Evolutionary conservation across 805 yeast species (phyloP), one percentile per base, ranked within the genome.

Genomic region (Candida awuae): DNA sequence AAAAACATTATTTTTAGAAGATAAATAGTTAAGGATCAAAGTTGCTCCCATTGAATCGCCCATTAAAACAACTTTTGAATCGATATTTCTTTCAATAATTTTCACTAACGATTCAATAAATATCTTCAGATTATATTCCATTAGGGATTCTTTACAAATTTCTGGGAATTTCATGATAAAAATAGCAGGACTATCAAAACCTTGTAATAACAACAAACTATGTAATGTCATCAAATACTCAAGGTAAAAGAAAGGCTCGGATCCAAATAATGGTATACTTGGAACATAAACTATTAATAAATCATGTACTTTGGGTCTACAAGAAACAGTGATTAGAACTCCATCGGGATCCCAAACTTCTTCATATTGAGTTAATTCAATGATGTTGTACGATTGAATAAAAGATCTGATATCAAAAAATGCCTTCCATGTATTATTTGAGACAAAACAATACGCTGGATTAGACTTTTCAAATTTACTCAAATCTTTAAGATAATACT

Each of bases 41-140:
- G 65, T 67, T 0, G 70, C 76, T 1, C 79, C 78, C 4, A 63
- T 52, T 0, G 76, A 70, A 37, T 73, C 76, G 0, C 77, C 78
- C 35, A 59, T 49, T 4, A 68, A 32, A 4, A 68, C 52, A 3
- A 56, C 33, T 18, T 56, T 56, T 1, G 70, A 52, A 0, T 41
- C 35, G 0, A 61, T 61, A 32, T 49, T 38, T n/a, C 20, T 12
- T 12, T 22, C 26, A 8, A 15, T 14, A 8, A 45, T 12, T 14
- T 32, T 14, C 3, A 20, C 17, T 32, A 33, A 39, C 3, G 29
- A 15, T 14, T 41, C 34, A 9, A 28, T 27, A 9, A 47, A 27
- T 1, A 18, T 4, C 6, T 23, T 23, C 16, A 44, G 17, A 19
- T 27, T 34, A 16, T 29, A 23, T 25, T 39, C 40, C 36, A 41